Conservation (phyloP, 345 rosid species). For the Hibiscus trionum region DNA sequence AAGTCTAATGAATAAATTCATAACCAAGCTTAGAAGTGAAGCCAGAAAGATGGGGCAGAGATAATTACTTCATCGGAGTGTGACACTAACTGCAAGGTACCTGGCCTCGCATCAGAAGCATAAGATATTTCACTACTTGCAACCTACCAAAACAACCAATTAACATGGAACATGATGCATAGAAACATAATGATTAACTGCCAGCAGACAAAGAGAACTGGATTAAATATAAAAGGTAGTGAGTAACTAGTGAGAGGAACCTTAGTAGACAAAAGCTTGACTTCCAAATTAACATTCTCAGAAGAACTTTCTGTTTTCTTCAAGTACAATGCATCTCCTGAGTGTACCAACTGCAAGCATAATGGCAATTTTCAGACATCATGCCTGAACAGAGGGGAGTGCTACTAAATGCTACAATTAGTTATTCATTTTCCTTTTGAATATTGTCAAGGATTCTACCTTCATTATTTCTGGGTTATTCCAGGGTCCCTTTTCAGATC, state of each 20-base stretch:
- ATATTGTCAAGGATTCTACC: constrained; percentile 30
- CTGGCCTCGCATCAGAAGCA: constrained; percentile 22
- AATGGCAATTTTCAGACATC: not conserved
- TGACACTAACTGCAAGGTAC: constrained; percentile 22
- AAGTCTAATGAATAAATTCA: not conserved
- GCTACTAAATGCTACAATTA: constrained; percentile 1
- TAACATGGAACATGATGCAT: not conserved
- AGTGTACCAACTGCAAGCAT: constrained; percentile 48
- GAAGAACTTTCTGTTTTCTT: constrained; percentile 38
- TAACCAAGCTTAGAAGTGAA: not conserved
- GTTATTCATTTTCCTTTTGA: not conserved
- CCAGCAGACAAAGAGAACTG: constrained; percentile 6
- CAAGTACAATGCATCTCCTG: constrained; percentile 49
- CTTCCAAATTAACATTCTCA: constrained; percentile 48
- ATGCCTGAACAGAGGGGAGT: not conserved
- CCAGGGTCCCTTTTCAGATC: constrained; percentile 91
- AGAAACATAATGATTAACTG: constrained; percentile 12
- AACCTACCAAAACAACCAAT: constrained; percentile 20
- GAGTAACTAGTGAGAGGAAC: constrained; percentile 14
- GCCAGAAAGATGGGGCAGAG: not conserved
- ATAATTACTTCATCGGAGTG: constrained; percentile 10
- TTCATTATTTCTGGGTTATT: constrained; percentile 76
- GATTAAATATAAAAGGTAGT: not conserved
- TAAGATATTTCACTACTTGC: constrained; percentile 29
- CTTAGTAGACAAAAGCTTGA: constrained; percentile 41